A percentile compares a stretch with the other conserved stretches of the same genome.
Evolutionary conservation across 441 rosid genomes (phyloP).

Genomic region (Pelargonium myrrhifolium): DNA sequence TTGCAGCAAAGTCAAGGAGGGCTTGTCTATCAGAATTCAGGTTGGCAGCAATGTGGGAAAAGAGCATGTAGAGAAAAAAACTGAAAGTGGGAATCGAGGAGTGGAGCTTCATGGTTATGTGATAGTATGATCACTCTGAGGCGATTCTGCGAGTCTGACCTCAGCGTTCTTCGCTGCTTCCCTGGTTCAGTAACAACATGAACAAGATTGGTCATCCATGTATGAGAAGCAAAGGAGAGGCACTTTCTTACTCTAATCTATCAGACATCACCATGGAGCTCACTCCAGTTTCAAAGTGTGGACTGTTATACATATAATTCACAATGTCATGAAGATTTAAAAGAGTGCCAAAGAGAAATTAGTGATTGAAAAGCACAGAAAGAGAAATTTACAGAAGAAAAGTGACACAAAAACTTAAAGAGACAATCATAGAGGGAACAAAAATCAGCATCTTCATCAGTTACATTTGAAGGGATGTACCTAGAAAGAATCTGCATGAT

Average conservation of each 20-base stretch:
- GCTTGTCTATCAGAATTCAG: slow-evolving; percentile 48
- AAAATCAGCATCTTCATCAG: too few species aligned
- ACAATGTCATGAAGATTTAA: neutral
- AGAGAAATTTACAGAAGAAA: neutral
- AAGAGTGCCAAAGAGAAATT: neutral
- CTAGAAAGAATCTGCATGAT: neutral
- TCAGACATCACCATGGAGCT: neutral
- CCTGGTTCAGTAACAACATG: slow-evolving; percentile 18
- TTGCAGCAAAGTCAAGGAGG: slow-evolving; percentile 44
- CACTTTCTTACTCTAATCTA: too few species aligned
- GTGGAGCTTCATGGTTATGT: slow-evolving; percentile 28
- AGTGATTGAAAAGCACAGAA: slow-evolving; percentile 1
- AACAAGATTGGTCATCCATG: slow-evolving; percentile 13
- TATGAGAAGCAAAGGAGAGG: neutral
- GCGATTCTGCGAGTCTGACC: slow-evolving; percentile 3
- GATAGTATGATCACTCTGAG: slow-evolving; percentile 3
- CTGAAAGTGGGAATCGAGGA: slow-evolving; percentile 15
- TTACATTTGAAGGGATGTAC: neutral
- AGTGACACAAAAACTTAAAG: neutral
- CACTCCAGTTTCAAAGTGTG: neutral
- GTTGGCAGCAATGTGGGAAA: slow-evolving; percentile 26
- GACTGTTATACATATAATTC: neutral
- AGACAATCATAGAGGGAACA: neutral
- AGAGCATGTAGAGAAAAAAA: slow-evolving; percentile 25
- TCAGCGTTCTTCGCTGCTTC: slow-evolving; percentile 14